These are phyloP conservation scores for Diplodia corticola DNA, from an alignment of 2,329 filamentous ascomycete genomes.

Conservation along the genomic window DNA sequence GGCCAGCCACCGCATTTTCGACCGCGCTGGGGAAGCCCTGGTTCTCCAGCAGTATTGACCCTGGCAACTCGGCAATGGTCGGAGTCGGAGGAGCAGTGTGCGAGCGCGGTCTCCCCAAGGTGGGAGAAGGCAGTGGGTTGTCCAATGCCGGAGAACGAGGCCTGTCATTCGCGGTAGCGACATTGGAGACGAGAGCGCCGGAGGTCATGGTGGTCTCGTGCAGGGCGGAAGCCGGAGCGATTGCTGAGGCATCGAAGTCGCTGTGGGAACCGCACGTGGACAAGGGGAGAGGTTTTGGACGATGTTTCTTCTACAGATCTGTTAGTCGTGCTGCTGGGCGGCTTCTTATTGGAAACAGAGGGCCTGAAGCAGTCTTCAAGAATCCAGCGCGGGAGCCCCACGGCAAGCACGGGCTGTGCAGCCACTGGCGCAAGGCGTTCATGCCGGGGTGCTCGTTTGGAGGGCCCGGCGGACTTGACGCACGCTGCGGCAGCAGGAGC, in stretches of 20 bases:
- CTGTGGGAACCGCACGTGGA: neutral
- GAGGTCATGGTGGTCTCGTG: conserved; percentile 32
- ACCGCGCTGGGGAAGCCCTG: conserved; percentile 29
- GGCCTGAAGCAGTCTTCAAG: neutral
- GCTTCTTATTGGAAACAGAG: conserved; percentile 4
- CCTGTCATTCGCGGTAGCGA: conserved; percentile 45
- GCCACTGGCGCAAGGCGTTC: neutral
- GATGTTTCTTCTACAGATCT: conserved; percentile 17
- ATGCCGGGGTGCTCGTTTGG: neutral
- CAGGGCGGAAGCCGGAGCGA: conserved; percentile 32
- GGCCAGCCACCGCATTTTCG: conserved; percentile 24
- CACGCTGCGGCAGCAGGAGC: neutral
- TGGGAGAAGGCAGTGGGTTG: conserved; percentile 34
- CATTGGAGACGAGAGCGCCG: conserved; percentile 36
- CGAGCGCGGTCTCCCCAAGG: conserved; percentile 39
- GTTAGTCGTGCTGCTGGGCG: conserved; percentile 13
- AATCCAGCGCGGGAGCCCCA: neutral
- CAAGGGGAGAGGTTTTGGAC: conserved; percentile 10
- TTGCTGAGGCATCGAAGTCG: conserved; percentile 15
- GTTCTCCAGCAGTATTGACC: conserved; percentile 33
- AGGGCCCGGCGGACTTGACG: neutral
- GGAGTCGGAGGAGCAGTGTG: conserved; percentile 44
- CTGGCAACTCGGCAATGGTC: conserved; percentile 28
- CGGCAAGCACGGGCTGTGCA: neutral
- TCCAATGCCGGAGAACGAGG: conserved; percentile 43